phyloP scores from a whole-genome alignment of 163 green algal genomes.

The Prototheca stagnorum region DNA sequence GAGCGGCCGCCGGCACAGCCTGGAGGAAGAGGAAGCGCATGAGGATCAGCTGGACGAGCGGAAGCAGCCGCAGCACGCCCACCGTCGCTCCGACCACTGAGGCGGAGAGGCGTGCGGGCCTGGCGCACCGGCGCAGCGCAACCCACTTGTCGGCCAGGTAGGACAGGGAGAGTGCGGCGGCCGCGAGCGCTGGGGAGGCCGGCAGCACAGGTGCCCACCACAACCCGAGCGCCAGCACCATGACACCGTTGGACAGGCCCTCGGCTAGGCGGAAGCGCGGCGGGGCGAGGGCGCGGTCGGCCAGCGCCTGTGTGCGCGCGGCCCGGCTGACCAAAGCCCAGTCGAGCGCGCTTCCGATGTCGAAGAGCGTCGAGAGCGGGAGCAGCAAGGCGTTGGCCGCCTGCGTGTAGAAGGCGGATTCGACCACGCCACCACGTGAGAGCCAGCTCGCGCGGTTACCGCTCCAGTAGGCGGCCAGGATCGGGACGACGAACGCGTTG shows the following conservation, averaged over 20 bases:
- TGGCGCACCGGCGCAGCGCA: constrained; percentile 14
- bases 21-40: constrained; percentile 27
- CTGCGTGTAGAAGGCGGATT: constrained; percentile 38
- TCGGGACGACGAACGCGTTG: constrained; percentile 29
- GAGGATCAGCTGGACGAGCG: constrained; percentile 29
- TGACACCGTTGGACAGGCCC: constrained; percentile 20
- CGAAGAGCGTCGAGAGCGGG: constrained; percentile 15
- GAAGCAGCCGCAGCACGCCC: constrained; percentile 22
- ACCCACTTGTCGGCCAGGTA: constrained; percentile 36
- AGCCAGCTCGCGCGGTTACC: constrained; percentile 17
- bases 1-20: constrained; percentile 4
- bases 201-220: constrained; percentile 35
- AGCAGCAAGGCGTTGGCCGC: constrained; percentile 30
- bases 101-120: constrained; percentile 10
- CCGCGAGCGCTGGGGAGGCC: constrained; percentile 17
- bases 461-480: constrained; percentile 18
- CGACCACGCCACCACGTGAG: constrained; percentile 26
- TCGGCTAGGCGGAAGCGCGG: constrained; percentile 29
- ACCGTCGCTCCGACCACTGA: constrained; percentile 1
- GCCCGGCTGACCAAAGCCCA: constrained; percentile 12
- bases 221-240: constrained; percentile 26
- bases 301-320: constrained; percentile 22
- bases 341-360: constrained; percentile 12
- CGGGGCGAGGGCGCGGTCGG: constrained; percentile 22
- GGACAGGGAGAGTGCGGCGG: constrained; percentile 10